Base-by-base conservation (phyloP, 2,329 filamentous ascomycete species). In the Corinectria fuckeliana region DNA sequence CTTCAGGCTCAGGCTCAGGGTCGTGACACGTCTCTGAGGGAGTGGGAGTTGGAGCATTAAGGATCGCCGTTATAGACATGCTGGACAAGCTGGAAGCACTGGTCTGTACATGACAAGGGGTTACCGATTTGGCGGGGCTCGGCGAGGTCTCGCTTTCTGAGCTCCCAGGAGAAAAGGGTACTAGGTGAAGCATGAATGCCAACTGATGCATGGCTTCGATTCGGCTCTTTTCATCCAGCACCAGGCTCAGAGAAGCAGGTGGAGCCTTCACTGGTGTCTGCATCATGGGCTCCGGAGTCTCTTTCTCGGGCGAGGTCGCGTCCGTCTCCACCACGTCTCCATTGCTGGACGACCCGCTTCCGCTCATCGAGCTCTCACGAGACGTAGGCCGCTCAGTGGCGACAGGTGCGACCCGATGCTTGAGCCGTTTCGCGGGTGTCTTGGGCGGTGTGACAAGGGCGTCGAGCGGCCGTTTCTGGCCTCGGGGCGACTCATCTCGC, bases 351-450 rank as follows among this genome's bases (percentile, higher is more conserved):
- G 69, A 67, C 18, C 61, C 64, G 50, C 69, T 71, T 4, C 56
- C 64, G 36, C 71, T 73, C 4, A 69, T 62, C 4, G 79, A 83
- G 58, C 75, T 79, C 16, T 69, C 75, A 28, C 77, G 74, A 0
- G 79, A 80, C 13, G 74, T 70, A 2, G 69, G 69, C 1, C 69
- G 61, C 1, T 68, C 71, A 3, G 67, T 48, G 3, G 73, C 55
- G 6, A 75, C 47, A 2, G 75, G 67, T 14, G 69, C 68, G 16
- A 67, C 50, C 25, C 65, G 52, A 25, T 68, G 64, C 68, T 81
- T 85, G 11, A 77, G 72, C 57, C 76, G 80, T 68, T 87, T 87
- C 0, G 82, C 76, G 0, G 85, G 85, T 0, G 85, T 87, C 11
- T 82, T 75, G 0, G 85, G 85, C 1, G 85, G 85, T 4, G 84